Percentiles rank a stretch among this genome's conserved stretches.
phyloP scores from a whole-genome alignment of 768 basidiomycete species.

The Porpolomopsis calyptriformis region DNA sequence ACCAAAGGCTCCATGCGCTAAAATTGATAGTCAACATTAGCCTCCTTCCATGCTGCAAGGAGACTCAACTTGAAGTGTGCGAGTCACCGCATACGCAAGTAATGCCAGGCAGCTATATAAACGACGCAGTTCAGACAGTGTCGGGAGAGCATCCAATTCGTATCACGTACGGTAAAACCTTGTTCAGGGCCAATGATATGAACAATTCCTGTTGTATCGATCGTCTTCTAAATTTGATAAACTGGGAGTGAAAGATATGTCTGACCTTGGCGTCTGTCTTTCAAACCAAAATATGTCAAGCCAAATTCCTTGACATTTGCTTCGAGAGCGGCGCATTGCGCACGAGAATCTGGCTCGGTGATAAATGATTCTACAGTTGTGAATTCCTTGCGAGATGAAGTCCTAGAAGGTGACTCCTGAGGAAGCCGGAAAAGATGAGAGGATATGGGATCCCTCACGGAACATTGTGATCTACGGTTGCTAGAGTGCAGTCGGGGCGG shows the following conservation, averaged over 20 bases:
- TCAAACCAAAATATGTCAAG: conserved; percentile 85
- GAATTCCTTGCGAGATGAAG: conserved; percentile 65
- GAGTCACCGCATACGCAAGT: conserved; percentile 90
- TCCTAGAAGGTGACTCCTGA: conserved; percentile 36
- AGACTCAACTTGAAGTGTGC: conserved; percentile 73
- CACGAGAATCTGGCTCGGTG: conserved; percentile 73
- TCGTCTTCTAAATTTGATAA: neutral
- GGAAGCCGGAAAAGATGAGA: conserved; percentile 1
- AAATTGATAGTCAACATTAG: conserved; percentile 3
- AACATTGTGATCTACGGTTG: conserved; percentile 82
- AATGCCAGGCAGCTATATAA: conserved; percentile 60
- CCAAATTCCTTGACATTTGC: conserved; percentile 89
- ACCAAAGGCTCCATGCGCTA: conserved; percentile 87
- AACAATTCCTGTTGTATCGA: conserved; percentile 53
- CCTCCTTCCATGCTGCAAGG: neutral
- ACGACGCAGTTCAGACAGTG: too few species aligned
- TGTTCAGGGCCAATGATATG: conserved; percentile 92
- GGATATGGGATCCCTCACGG: conserved; percentile 43
- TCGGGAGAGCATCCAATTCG: neutral
- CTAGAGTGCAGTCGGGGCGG: conserved; percentile 80
- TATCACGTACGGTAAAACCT: conserved; percentile 60
- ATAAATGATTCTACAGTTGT: conserved; percentile 64
- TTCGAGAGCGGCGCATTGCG: conserved; percentile 74
- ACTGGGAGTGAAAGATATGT: conserved; percentile 3
- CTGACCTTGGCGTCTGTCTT: conserved; percentile 75